Conservation (phyloP, 1,139 yeast genomes). For the Blastobotrys apis region DNA sequence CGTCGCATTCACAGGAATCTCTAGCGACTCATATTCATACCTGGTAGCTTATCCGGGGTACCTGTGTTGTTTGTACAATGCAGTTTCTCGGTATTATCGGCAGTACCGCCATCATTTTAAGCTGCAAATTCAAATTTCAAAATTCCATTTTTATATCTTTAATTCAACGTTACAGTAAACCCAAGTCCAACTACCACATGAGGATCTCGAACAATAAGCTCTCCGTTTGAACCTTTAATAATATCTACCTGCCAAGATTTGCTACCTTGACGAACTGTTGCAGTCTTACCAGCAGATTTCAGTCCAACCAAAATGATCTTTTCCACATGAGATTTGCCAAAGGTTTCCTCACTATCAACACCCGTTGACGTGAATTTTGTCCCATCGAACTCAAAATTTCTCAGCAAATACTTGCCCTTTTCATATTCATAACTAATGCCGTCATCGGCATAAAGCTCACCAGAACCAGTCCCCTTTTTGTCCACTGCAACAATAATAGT, state of each 20-base stretch:
- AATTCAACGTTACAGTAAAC: slow-evolving; percentile 44
- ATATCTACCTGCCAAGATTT: slow-evolving; percentile 38
- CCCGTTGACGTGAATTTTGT: slow-evolving; percentile 71
- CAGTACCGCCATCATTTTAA: too few relatives aligned
- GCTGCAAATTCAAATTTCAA: too few relatives aligned
- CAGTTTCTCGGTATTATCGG: too few relatives aligned
- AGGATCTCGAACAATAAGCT: slow-evolving; percentile 51
- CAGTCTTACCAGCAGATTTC: slow-evolving; percentile 22
- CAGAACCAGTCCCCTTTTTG: slow-evolving; percentile 47
- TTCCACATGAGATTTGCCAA: slow-evolving; percentile 43
- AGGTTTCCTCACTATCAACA: slow-evolving; percentile 34
- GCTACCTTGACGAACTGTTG: slow-evolving; percentile 38
- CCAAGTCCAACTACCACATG: slow-evolving; percentile 43
- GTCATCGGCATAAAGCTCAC: slow-evolving; percentile 73
- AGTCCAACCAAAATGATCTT: slow-evolving; percentile 53
- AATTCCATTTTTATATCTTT: too few relatives aligned
- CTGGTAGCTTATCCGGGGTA: too few relatives aligned
- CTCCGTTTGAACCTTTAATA: slow-evolving; percentile 13
- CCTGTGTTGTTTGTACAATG: too few relatives aligned
- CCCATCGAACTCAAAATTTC: slow-evolving; percentile 30
- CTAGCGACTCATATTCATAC: too few relatives aligned
- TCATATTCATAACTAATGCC: slow-evolving; percentile 67
- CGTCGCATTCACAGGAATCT: too few relatives aligned
- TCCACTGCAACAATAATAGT: slow-evolving; percentile 65
- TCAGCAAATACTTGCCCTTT: slow-evolving; percentile 23